A percentile compares a stretch with the other conserved stretches of the same genome.
These are phyloP conservation scores for Agaricales sp. DNA, from an alignment of 1,284 basidiomycete genomes.

Conservation along the genomic window DNA sequence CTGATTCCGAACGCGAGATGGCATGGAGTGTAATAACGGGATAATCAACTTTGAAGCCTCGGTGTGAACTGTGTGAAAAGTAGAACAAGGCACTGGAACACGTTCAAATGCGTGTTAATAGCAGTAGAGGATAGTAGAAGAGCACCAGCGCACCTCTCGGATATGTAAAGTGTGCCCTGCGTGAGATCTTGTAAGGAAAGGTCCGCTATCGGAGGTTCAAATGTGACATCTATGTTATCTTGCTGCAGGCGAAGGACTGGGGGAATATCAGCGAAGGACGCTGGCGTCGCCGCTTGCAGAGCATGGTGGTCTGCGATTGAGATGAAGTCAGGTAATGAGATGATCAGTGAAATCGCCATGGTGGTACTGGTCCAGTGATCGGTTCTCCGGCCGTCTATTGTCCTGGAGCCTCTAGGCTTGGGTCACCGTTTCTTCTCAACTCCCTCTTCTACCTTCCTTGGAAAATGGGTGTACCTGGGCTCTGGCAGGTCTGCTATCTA, in stretches of 20 bases:
- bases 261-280: constrained; percentile 73
- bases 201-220: constrained; percentile 58
- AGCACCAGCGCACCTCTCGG: constrained; percentile 57
- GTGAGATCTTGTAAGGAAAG: constrained; percentile 39
- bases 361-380: not conserved
- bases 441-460: too few species aligned
- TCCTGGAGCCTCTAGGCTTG: too few species aligned
- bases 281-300: constrained; percentile 66
- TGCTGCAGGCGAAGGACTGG: constrained; percentile 69
- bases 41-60: constrained; percentile 73
- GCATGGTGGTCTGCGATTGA: constrained; percentile 59
- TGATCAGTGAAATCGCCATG: constrained; percentile 26
- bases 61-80: constrained; percentile 49
- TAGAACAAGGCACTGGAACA: constrained; percentile 61
- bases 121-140: constrained; percentile 22
- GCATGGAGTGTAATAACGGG: constrained; percentile 85
- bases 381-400: not conserved
- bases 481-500: constrained; percentile 21
- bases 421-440: not conserved
- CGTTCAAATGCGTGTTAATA: constrained; percentile 1
- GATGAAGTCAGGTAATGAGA: constrained; percentile 43
- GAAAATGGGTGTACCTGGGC: constrained; percentile 17
- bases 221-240: constrained; percentile 50
- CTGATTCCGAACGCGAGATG: constrained; percentile 55
- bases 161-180: constrained; percentile 64